phyloP scores from a whole-genome alignment of 805 yeast genomes.

The Candida qinlingensis region DNA sequence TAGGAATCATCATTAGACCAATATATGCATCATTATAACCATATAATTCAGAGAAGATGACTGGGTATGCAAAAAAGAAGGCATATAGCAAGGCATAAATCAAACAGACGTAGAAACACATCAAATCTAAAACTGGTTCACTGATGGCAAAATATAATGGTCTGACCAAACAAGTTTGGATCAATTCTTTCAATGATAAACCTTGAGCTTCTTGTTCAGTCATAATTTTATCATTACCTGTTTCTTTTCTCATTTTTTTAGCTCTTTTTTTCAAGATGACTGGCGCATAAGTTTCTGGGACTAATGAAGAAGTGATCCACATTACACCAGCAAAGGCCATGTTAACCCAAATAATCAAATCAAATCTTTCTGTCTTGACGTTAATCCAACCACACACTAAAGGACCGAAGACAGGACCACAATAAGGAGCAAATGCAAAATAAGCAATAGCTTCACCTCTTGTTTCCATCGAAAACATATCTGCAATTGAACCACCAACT shows the following conservation, averaged over 20 bases:
- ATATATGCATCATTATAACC: constrained; percentile 71
- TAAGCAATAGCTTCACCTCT: constrained; percentile 89
- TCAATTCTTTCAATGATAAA: constrained; percentile 59
- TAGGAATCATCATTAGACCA: constrained; percentile 88
- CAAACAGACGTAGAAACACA: constrained; percentile 82
- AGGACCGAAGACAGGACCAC: constrained; percentile 91
- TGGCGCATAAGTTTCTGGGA: constrained; percentile 94
- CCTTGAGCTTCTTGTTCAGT: constrained; percentile 90
- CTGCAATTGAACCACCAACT: constrained; percentile 91
- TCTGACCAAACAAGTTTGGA: constrained; percentile 67
- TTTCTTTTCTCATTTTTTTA: constrained; percentile 59
- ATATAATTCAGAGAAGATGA: constrained; percentile 71
- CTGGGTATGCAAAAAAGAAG: constrained; percentile 94
- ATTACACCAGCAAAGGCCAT: constrained; percentile 86
- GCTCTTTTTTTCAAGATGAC: constrained; percentile 69
- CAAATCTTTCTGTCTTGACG: constrained; percentile 62
- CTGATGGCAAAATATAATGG: constrained; percentile 74
- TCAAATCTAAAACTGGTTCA: constrained; percentile 80
- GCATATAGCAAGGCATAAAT: constrained; percentile 89
- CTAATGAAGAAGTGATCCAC: constrained; percentile 57
- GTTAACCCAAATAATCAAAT: constrained; percentile 81
- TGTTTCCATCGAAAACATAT: constrained; percentile 73
- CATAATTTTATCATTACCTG: constrained; percentile 81
- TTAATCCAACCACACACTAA: constrained; percentile 82
- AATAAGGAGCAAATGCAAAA: constrained; percentile 88